These are phyloP conservation scores for Globisporangium okanoganense DNA, from an alignment of 352 stramenopile species.

Conservation along the genomic window DNA sequence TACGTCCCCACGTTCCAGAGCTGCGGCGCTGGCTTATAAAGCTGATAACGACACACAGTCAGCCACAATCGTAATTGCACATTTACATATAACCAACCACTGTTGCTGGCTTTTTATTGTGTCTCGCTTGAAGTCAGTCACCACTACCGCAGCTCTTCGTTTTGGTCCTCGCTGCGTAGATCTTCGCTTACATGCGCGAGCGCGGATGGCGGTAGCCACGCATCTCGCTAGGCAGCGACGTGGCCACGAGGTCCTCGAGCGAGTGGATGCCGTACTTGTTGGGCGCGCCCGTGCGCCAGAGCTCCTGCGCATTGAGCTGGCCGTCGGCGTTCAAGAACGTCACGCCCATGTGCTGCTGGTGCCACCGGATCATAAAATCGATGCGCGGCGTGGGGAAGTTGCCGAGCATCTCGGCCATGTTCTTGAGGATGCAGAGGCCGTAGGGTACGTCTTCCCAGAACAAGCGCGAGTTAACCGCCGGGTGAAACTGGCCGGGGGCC, in stretches of 20 bases:
- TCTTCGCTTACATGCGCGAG: conserved; percentile 65
- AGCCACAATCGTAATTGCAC: neutral
- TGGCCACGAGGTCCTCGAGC: conserved; percentile 88
- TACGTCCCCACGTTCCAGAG: conserved; percentile 73
- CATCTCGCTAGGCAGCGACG: conserved; percentile 86
- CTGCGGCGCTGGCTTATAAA: conserved; percentile 12
- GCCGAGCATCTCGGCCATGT: conserved; percentile 90
- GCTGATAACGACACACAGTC: neutral
- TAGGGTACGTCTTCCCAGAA: conserved; percentile 94
- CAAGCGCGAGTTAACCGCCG: conserved; percentile 80
- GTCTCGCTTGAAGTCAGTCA: neutral
- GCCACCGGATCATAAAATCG: conserved; percentile 93
- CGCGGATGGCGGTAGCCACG: conserved; percentile 84
- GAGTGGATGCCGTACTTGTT: conserved; percentile 91
- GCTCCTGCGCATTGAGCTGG: conserved; percentile 85
- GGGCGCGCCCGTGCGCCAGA: conserved; percentile 85
- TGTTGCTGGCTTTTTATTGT: conserved; percentile 1
- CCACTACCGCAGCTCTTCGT: neutral
- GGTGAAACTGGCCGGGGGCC: conserved; percentile 65
- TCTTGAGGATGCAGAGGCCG: conserved; percentile 92
- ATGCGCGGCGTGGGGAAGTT: conserved; percentile 92
- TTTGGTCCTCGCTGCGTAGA: neutral
- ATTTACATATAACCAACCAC: neutral
- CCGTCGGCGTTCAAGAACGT: conserved; percentile 84
- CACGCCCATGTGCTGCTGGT: conserved; percentile 90